Base-by-base conservation (phyloP, 2,329 filamentous ascomycete species). In the Pseudogymnoascus sp. region DNA sequence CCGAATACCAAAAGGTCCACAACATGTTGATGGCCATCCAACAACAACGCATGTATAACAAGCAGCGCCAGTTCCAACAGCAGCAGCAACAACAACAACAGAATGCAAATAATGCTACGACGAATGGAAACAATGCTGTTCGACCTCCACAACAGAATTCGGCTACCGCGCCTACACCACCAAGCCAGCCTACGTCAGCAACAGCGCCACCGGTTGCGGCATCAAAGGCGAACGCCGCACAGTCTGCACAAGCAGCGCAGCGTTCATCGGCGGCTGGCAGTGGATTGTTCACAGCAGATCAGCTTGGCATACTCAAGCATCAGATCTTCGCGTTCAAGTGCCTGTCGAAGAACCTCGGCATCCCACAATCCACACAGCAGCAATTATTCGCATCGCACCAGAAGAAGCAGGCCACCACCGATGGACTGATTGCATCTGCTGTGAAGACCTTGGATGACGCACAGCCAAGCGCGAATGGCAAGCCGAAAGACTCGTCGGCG, bases 241-340 rank as follows among this genome's bases (percentile, higher is more conserved):
- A 56, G 28, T 34, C 49, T 56, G 28, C 49, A 34, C 34, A 60
- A 38, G 59, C 25, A 38, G 65, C 69, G 3, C 68, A 68, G 61
- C 69, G 68, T 56, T 66, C 70, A 49, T 59, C 59, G 12, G 61
- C 68, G 36, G 66, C 64, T 31, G 69, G 76, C n/a, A 76, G 75
- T 21, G 82, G 82, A 60, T 86, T 86, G 65, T 93, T 96, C 73
- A 88, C 87, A 11, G 83, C 84, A 23, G 89, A 95, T 63, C 95
- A 99, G 74, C 79, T 96, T 53, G 81, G 83, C 23, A 85, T 90
- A 46, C 79, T 99, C 8, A 84, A 91, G 65, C 88, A 90, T 68
- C 95, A 99, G 74, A 96, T 97, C 60, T 83, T 88, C 69, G 93
- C 93, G 0, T 97, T 97, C 77, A 96, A 96, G 76, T 83, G 92